These are phyloP conservation scores for Linnemannia hyalina DNA, from an alignment of 192 early-diverging fungal genomes.

Conservation along the genomic window DNA sequence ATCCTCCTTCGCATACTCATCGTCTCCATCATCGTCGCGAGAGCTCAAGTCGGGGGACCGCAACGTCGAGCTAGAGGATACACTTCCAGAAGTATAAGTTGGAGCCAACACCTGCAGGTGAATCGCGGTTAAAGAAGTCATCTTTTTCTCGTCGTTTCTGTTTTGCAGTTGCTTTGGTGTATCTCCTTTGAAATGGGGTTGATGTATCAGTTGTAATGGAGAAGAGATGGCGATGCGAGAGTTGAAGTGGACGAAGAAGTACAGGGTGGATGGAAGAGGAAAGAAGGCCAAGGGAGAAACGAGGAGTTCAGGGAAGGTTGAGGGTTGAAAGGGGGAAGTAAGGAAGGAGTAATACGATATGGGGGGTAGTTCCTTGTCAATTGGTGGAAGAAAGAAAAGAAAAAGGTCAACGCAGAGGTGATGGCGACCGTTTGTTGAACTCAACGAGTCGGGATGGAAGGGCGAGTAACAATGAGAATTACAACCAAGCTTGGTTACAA, in stretches of 20 bases:
- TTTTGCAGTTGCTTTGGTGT: background rate
- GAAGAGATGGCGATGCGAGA: background rate
- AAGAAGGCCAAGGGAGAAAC: background rate
- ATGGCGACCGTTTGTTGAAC: background rate
- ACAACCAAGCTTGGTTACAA: background rate
- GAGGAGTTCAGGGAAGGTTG: background rate
- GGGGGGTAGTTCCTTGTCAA: background rate
- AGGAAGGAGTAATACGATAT: background rate
- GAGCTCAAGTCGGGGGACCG: background rate
- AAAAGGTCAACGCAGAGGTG: background rate
- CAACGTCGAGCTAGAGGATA: conserved; percentile 13
- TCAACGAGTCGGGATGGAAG: background rate
- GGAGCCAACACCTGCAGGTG: conserved; percentile 15
- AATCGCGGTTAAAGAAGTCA: conserved; percentile 28
- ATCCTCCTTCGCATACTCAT: background rate
- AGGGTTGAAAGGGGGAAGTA: background rate
- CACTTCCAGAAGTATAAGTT: background rate
- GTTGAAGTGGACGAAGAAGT: background rate
- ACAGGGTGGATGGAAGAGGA: background rate
- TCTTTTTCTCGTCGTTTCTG: background rate
- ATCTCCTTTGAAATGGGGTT: background rate
- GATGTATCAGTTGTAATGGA: no score
- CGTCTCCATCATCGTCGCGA: background rate
- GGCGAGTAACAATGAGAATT: background rate
- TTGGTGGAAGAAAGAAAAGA: background rate